Conservation (phyloP, 768 basidiomycete genomes). For the Phylloporus sp. region DNA sequence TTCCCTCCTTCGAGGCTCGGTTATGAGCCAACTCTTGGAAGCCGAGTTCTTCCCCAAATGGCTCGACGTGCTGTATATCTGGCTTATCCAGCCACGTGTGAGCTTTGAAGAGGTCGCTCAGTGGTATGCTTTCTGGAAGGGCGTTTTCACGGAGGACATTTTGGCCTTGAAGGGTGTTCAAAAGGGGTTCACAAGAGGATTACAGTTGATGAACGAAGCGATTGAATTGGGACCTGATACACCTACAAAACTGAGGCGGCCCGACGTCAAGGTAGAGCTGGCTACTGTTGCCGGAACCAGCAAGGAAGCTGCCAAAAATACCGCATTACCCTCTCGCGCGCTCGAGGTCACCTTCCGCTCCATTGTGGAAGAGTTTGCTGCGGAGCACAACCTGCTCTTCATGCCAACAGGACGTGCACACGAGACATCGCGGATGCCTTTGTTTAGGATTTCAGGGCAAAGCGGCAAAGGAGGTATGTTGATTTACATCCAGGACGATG, state of each 20-base stretch:
- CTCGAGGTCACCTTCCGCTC: conserved; percentile 90
- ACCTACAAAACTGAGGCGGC: conserved; percentile 59
- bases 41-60: conserved; percentile 96
- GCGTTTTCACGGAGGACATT: conserved; percentile 66
- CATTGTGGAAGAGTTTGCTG: conserved; percentile 88
- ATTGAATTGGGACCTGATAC: conserved; percentile 82
- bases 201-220: conserved; percentile 94
- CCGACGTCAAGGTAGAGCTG: conserved; percentile 56
- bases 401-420: conserved; percentile 85
- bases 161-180: conserved; percentile 61
- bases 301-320: conserved; percentile 32
- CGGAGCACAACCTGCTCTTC: conserved; percentile 83
- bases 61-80: conserved; percentile 86
- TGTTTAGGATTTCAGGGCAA: conserved; percentile 79
- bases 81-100: conserved; percentile 87
- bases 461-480: conserved; percentile 86
- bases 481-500: conserved; percentile 90
- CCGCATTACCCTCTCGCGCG: conserved; percentile 44
- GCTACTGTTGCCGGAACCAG: conserved; percentile 29
- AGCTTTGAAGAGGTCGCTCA: conserved; percentile 90
- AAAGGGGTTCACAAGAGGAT: conserved; percentile 79
- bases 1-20: conserved; percentile 63
- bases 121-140: conserved; percentile 93
- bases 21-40: conserved; percentile 83
- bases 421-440: conserved; percentile 80